Percentiles rank a stretch among this genome's conserved stretches.
Evolutionary conservation across 176 grass and related monocot genomes (phyloP).

Genomic region (Aegilops umbellulata): DNA sequence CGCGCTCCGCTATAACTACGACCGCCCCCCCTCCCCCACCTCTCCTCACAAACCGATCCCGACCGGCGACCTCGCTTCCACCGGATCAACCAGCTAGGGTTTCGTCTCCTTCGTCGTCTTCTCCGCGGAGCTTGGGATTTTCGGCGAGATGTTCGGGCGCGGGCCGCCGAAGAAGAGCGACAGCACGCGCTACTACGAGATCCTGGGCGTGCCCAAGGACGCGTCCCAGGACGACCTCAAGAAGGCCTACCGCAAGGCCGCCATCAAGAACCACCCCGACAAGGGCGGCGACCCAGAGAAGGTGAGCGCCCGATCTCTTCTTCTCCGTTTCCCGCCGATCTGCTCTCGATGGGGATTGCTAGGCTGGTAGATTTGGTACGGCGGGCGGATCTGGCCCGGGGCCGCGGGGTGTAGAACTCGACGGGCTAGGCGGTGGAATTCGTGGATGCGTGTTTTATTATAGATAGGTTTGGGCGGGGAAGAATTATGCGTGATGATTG

Average conservation of each 20-base stretch:
- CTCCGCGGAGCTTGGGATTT: neutral
- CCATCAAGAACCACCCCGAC: conserved; percentile 96
- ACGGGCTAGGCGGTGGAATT: neutral
- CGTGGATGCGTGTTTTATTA: too few relatives aligned
- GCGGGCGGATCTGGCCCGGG: neutral
- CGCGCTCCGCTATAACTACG: conserved; percentile 27
- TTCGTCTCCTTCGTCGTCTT: neutral
- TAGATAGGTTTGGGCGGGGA: neutral
- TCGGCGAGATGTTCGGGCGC: conserved; percentile 61
- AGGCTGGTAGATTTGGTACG: neutral
- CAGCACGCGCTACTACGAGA: conserved; percentile 84
- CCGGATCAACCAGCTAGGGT: conserved; percentile 41
- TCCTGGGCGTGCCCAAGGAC: conserved; percentile 69
- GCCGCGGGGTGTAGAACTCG: neutral
- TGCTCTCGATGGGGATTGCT: neutral
- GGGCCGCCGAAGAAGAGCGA: conserved; percentile 80
- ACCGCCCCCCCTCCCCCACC: neutral
- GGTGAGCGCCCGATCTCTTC: conserved; percentile 23
- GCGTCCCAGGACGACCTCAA: conserved; percentile 72
- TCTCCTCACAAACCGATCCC: conserved; percentile 15
- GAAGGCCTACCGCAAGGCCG: conserved; percentile 93
- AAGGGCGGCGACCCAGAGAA: conserved; percentile 93
- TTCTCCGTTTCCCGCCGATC: neutral
- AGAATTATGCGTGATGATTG: neutral
- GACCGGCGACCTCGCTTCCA: neutral